Conservation (phyloP, 495 filamentous ascomycete species). For the Aspergillus campestris region DNA sequence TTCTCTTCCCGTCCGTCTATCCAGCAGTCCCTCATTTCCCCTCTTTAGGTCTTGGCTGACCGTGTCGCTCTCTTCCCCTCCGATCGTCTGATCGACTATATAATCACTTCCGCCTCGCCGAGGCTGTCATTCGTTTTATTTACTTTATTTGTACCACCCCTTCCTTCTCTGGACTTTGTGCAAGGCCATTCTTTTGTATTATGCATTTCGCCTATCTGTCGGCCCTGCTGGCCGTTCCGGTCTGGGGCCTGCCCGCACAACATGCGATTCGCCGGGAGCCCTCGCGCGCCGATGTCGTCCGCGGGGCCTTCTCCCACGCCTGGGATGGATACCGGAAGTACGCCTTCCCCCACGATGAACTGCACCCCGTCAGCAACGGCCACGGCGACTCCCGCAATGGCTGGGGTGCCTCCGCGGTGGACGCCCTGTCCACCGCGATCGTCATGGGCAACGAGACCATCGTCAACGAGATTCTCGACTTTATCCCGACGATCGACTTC, state of each 20-base stretch:
- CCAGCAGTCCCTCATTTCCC: background rate
- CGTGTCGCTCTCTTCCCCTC: background rate
- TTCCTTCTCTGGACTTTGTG: background rate
- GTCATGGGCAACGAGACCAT: constrained; percentile 64
- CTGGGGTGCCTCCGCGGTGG: constrained; percentile 80
- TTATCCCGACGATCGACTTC: constrained; percentile 63
- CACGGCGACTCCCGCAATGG: constrained; percentile 68
- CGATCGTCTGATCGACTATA: constrained; percentile 1
- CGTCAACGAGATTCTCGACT: constrained; percentile 60
- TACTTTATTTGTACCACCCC: background rate
- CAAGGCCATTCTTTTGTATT: constrained; percentile 4
- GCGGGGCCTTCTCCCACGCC: constrained; percentile 64
- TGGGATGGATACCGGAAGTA: constrained; percentile 79
- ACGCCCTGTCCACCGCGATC: constrained; percentile 73
- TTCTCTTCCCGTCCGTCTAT: background rate
- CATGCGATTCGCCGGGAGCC: constrained; percentile 3
- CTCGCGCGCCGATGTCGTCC: constrained; percentile 55
- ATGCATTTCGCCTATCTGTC: constrained; percentile 27
- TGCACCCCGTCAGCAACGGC: constrained; percentile 58
- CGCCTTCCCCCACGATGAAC: constrained; percentile 71
- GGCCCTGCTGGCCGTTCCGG: constrained; percentile 17
- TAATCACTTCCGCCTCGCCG: constrained; percentile 4
- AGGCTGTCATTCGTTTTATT: constrained; percentile 3
- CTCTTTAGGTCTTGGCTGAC: background rate
- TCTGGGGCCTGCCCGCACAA: background rate